Evolutionary conservation across 495 filamentous ascomycete genomes (phyloP).

Genomic region (Tuber umbilicatum): DNA sequence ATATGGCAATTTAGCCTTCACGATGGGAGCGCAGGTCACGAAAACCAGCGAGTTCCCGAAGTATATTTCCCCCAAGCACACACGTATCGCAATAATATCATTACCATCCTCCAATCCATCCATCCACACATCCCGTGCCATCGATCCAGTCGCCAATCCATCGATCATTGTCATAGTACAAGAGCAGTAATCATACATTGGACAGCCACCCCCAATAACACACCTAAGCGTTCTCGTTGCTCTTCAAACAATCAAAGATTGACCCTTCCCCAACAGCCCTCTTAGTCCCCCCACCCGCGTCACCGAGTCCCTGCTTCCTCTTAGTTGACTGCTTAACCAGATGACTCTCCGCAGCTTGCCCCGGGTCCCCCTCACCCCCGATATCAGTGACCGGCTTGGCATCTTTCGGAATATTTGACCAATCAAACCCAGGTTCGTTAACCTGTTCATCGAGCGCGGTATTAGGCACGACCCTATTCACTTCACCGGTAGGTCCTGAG

Average conservation of each 20-base stretch:
- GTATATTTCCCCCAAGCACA: neutral
- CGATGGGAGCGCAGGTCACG: neutral
- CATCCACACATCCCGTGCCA: neutral
- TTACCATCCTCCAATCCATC: neutral
- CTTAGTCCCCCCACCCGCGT: conserved; percentile 21
- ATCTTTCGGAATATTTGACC: conserved; percentile 28
- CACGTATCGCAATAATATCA: neutral
- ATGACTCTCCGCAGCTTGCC: conserved; percentile 48
- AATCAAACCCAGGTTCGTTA: conserved; percentile 23
- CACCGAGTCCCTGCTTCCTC: neutral
- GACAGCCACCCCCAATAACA: neutral
- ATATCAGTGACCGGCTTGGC: conserved; percentile 50
- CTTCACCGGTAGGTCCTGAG: neutral
- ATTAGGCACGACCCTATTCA: conserved; percentile 13
- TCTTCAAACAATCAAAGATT: neutral
- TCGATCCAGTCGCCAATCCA: neutral
- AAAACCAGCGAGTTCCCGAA: neutral
- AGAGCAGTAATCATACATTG: neutral
- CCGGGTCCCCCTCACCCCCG: conserved; percentile 55
- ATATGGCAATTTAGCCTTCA: neutral
- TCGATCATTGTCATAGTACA: neutral
- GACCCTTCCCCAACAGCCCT: neutral
- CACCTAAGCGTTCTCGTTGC: neutral
- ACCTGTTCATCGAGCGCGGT: conserved; percentile 13
- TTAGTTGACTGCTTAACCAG: conserved; percentile 32